Base-by-base conservation (phyloP, 2,329 filamentous ascomycete genomes). In the Aspergillus ochraceoroseus region DNA sequence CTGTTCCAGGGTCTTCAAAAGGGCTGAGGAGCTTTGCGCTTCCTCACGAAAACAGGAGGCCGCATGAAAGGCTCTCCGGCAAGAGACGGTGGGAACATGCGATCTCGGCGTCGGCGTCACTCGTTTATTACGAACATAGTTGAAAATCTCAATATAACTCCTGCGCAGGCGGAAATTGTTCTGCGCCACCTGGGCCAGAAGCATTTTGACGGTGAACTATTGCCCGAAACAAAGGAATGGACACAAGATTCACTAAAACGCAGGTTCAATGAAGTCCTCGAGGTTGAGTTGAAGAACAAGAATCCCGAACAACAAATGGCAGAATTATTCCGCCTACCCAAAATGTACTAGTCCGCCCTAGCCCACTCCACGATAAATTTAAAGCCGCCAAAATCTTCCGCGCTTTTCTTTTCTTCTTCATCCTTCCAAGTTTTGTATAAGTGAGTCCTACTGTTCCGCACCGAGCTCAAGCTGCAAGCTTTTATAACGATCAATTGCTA, bases 381-480 rank as follows among this genome's bases (percentile, higher is more conserved):
- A 38, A 47, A 31, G 14, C n/a, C 9, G 15, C 4, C 17, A 35
- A 48, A 53, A 44, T 42, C 32, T 39, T 23, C 56, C 57, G 56
- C 27, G 23, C 31, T 60, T 61, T 70, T 73, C 67, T 75, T 75
- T 63, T 64, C 61, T 68, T 81, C 77, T 83, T 81, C 77, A 90
- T 87, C 89, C 87, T 94, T 95, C 89, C 88, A 87, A 86, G 89
- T 95, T 94, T 94, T 94, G 84, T 82, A 83, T 79, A 87, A 74
- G 89, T 95, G 75, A 79, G 88, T 80, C 23, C 29, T 44, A 43
- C 51, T 49, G 48, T 46, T 53, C 42, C 26, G 11, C 7, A 17
- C 32, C 25, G 20, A 25, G 19, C 38, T 30, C 17, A 43, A 30
- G 34, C 38, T 14, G 46, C 49, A 62, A 49, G 63, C 54, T 47